Conservation (phyloP, 306 rosid species). For the Quercus rubra region DNA sequence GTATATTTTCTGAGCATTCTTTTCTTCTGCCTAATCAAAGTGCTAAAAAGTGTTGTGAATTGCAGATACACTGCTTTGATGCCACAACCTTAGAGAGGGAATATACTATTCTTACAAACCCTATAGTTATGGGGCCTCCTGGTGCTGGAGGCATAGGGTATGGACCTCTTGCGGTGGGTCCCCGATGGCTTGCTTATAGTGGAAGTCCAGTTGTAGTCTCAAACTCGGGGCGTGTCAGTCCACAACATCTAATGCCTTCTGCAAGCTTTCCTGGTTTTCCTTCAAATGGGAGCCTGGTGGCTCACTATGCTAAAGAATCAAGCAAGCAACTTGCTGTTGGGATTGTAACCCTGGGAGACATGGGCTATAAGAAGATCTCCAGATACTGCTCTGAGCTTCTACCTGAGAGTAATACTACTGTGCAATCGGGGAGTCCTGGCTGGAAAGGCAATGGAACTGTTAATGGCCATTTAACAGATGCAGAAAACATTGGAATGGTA, state of each 20-base stretch:
- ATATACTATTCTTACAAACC: constrained; percentile 80
- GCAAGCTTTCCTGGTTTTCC: constrained; percentile 66
- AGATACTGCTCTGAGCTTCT: constrained; percentile 73
- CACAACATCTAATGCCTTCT: constrained; percentile 71
- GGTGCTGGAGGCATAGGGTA: constrained; percentile 76
- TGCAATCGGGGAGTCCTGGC: constrained; percentile 49
- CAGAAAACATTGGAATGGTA: constrained; percentile 84
- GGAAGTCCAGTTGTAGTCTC: constrained; percentile 60
- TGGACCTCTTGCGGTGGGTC: constrained; percentile 95
- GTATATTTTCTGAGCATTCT: neutral
- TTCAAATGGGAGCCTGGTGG: constrained; percentile 87
- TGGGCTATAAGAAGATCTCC: constrained; percentile 89
- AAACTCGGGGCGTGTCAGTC: constrained; percentile 63
- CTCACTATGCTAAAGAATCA: constrained; percentile 92
- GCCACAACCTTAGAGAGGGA: constrained; percentile 72
- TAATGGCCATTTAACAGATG: constrained; percentile 58
- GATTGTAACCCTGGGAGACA: constrained; percentile 83
- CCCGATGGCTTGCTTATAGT: constrained; percentile 97
- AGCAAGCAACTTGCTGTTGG: constrained; percentile 97
- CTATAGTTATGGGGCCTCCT: constrained; percentile 53
- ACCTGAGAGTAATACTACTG: constrained; percentile 57
- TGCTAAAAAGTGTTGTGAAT: constrained; percentile 21
- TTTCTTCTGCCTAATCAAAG: constrained; percentile 7
- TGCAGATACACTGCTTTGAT: constrained; percentile 90
- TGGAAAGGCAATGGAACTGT: constrained; percentile 54